Conservation (phyloP, 192 early-diverging fungal genomes). For the Entophlyctis helioformis region DNA sequence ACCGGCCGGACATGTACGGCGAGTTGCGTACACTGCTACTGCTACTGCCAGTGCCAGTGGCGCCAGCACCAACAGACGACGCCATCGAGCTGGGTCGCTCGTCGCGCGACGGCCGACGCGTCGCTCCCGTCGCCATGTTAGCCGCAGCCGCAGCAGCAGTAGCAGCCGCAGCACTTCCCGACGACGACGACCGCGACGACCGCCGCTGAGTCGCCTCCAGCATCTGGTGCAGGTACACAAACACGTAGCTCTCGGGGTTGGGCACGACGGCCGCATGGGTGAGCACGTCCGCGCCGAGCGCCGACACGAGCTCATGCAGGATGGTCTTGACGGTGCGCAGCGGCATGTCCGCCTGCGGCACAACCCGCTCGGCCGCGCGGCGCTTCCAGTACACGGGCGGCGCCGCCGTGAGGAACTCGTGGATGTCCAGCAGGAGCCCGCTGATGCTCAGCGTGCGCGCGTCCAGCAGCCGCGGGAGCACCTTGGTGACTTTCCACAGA, state of each 20-base stretch:
- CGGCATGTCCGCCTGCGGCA: constrained; percentile 83
- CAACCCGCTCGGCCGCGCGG: constrained; percentile 51
- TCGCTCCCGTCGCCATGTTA: not conserved
- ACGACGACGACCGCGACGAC: not conserved
- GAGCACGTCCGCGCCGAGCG: constrained; percentile 48
- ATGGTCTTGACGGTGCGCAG: constrained; percentile 91
- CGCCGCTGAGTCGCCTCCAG: not conserved
- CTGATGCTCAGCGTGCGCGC: constrained; percentile 47
- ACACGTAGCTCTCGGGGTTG: constrained; percentile 44
- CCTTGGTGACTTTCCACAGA: constrained; percentile 90
- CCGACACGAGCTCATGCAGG: constrained; percentile 59
- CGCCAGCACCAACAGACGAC: too few relatives aligned
- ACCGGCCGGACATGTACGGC: not conserved
- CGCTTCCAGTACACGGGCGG: constrained; percentile 82
- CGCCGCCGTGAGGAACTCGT: constrained; percentile 69
- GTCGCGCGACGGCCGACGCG: too few relatives aligned
- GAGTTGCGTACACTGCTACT: too few relatives aligned
- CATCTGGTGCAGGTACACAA: constrained; percentile 27
- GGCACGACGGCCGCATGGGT: constrained; percentile 49
- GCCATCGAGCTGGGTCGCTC: too few relatives aligned
- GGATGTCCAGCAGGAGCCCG: constrained; percentile 59
- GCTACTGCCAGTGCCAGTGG: too few relatives aligned
- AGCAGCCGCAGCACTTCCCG: not conserved
- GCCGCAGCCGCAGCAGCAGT: too few relatives aligned
- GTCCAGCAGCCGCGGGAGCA: constrained; percentile 58